A percentile compares a stretch with the other conserved stretches of the same genome.
Evolutionary conservation across 768 basidiomycete species (phyloP).

Genomic region (Tephrocybe sp.): DNA sequence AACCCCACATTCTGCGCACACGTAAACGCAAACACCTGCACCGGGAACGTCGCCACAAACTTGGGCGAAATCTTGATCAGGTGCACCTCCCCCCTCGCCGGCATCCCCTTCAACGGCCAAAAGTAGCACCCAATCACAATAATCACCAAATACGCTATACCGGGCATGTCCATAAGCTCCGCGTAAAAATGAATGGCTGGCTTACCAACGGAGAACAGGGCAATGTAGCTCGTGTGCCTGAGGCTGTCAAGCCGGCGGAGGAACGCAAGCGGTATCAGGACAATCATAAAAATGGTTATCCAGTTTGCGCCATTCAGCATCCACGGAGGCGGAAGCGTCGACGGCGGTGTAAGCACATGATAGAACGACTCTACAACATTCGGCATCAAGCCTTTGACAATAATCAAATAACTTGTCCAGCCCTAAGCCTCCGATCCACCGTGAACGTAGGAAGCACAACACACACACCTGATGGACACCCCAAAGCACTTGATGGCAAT

Average conservation of each 20-base stretch:
- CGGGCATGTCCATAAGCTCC: neutral
- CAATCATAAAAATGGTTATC: slow-evolving; percentile 75
- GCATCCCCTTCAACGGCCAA: slow-evolving; percentile 65
- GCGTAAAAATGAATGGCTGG: no score
- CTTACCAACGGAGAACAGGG: slow-evolving; percentile 86
- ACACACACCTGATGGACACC: slow-evolving; percentile 78
- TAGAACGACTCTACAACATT: slow-evolving; percentile 84
- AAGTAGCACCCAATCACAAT: slow-evolving; percentile 84
- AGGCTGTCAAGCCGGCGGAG: slow-evolving; percentile 82
- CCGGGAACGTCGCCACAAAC: slow-evolving; percentile 86
- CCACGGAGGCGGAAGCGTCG: slow-evolving; percentile 73
- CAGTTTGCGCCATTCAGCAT: slow-evolving; percentile 76
- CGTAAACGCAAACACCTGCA: slow-evolving; percentile 91
- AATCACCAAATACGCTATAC: slow-evolving; percentile 70
- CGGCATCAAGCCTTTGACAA: slow-evolving; percentile 92
- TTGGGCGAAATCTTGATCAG: slow-evolving; percentile 72
- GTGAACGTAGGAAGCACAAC: no score
- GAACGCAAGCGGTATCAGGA: slow-evolving; percentile 82
- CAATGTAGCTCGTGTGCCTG: slow-evolving; percentile 88
- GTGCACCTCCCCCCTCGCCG: slow-evolving; percentile 63
- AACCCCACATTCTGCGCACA: slow-evolving; percentile 88
- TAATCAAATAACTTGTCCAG: slow-evolving; percentile 73
- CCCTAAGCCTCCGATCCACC: neutral
- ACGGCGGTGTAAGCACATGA: slow-evolving; percentile 68
- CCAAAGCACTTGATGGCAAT: slow-evolving; percentile 98